Evolutionary conservation across 306 rosid genomes (phyloP).

Genomic region (Trifolium fragiferum): DNA sequence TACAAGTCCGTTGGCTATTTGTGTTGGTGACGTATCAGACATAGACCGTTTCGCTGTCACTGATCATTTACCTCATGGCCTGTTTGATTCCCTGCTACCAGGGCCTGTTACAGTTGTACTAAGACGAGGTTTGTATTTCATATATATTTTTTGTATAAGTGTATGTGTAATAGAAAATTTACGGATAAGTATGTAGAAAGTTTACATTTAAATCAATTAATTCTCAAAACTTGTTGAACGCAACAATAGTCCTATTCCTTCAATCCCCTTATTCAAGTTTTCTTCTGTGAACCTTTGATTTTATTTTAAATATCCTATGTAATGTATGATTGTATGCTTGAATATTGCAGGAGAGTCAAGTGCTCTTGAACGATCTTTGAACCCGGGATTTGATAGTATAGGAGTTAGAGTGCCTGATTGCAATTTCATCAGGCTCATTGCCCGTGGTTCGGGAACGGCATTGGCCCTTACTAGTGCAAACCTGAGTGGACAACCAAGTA

Average conservation of each 20-base stretch:
- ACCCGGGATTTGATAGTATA: slow-evolving; percentile 85
- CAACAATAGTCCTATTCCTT: slow-evolving; percentile 13
- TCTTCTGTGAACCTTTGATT: neutral
- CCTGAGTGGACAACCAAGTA: slow-evolving; percentile 86
- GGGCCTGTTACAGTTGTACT: slow-evolving; percentile 93
- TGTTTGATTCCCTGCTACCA: slow-evolving; percentile 84
- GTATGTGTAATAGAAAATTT: neutral
- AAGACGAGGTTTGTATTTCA: slow-evolving; percentile 65
- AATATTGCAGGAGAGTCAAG: slow-evolving; percentile 81
- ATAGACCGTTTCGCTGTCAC: slow-evolving; percentile 69
- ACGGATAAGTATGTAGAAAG: neutral
- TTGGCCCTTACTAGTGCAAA: slow-evolving; percentile 95
- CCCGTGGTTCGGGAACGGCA: slow-evolving; percentile 76
- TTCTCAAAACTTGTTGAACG: neutral
- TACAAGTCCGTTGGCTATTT: slow-evolving; percentile 83
- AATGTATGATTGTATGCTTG: slow-evolving; percentile 39
- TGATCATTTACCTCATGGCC: slow-evolving; percentile 71
- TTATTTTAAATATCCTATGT: neutral
- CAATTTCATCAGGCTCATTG: slow-evolving; percentile 76
- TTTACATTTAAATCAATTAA: slow-evolving; percentile 3
- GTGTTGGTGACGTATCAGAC: slow-evolving; percentile 76
- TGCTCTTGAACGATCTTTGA: slow-evolving; percentile 79
- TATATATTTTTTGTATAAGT: neutral
- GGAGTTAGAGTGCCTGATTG: slow-evolving; percentile 92
- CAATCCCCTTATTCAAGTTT: slow-evolving; percentile 10